Conservation (phyloP, 2,329 filamentous ascomycete species). For the Calonectria hawksworthii region DNA sequence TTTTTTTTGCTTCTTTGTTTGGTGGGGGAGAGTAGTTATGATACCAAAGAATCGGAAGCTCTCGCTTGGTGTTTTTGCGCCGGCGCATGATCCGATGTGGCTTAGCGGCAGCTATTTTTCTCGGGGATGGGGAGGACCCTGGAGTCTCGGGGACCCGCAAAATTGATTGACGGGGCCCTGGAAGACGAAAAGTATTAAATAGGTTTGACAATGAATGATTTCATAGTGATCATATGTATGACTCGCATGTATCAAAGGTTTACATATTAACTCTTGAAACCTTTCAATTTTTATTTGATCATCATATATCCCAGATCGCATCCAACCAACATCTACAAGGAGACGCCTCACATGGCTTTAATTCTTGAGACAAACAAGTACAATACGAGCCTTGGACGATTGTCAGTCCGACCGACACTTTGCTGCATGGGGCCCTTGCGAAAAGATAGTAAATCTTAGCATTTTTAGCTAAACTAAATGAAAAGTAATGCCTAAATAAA, state of each 20-base stretch:
- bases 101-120: constrained; percentile 33
- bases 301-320: no score
- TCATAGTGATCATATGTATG: background rate
- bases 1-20: background rate
- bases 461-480: no score
- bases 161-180: background rate
- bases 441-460: no score
- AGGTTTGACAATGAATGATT: background rate
- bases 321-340: background rate
- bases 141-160: background rate
- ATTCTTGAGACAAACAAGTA: background rate
- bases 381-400: no score
- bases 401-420: no score
- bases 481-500: no score
- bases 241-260: background rate
- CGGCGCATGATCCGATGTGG: constrained; percentile 27
- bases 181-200: background rate
- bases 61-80: constrained; percentile 24
- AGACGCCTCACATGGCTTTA: background rate
- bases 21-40: background rate
- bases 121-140: background rate
- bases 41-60: constrained; percentile 10
- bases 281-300: no score
- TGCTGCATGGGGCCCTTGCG: no score
- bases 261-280: no score